Evolutionary conservation across 208 protist species (phyloP), one percentile per base, ranked within the genome.

Genomic region (Trypanosoma platydactyli): DNA sequence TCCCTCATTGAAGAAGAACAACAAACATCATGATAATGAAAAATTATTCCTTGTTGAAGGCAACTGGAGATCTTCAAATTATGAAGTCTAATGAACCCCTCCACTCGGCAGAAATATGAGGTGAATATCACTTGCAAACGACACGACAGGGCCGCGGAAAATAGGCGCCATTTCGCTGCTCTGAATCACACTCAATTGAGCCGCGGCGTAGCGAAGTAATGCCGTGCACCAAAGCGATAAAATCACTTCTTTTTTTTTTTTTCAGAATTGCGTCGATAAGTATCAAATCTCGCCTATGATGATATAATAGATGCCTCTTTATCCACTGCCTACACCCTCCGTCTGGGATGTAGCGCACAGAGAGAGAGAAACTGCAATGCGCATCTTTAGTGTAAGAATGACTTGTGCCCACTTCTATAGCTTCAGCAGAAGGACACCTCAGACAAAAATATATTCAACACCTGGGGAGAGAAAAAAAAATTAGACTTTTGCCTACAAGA

Each of bases 61-160:
- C 29, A 3, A 29, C 16, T 16, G 35, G n/a, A 60, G 35, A 44
- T 3, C 29, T n/a, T 13, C 24, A n/a, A 38, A 57, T 7, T n/a
- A n/a, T n/a, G n/a, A n/a, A n/a, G n/a, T n/a, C 25, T 20, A 7
- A 29, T 44, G 25, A 22, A 18, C n/a, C 13, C 35, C 73, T 59
- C 4, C 13, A 40, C 13, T 51, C 50, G 30, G 76, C 57, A 20
- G 71, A 75, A 91, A 64, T 20, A 79, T 79, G 5, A 88, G 40
- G 12, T 73, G 73, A 38, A 91, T 54, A 22, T 73, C 46, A 72
- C 70, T 40, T 45, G 66, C 49, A 79, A 71, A 52, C 56, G 66
- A 68, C 5, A 92, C 80, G 0, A 81, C 80, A 41, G 79, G 73
- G 13, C 82, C 86, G 5, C 73, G 64, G 35, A 92, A 54, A 13